Evolutionary conservation across 768 basidiomycete genomes (phyloP).

Genomic region (Gymnopilus junonius): DNA sequence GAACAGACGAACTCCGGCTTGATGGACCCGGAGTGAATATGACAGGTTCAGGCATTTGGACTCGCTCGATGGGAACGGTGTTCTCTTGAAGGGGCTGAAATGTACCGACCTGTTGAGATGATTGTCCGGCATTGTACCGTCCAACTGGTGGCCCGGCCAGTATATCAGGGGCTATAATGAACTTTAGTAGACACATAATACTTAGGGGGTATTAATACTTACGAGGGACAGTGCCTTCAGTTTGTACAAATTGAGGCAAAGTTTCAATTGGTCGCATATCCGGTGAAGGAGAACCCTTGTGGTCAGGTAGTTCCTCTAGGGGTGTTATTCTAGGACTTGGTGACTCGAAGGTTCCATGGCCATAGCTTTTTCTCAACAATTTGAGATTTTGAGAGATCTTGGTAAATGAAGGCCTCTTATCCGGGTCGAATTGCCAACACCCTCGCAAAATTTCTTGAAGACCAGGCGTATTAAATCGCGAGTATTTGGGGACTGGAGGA

Average conservation of each 20-base stretch:
- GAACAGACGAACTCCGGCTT: constrained; percentile 26
- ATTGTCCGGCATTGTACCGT: constrained; percentile 4
- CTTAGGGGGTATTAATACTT: background rate
- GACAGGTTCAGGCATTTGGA: constrained; percentile 43
- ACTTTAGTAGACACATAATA: background rate
- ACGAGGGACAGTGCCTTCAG: constrained; percentile 19
- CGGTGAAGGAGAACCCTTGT: constrained; percentile 31
- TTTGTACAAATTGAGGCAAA: constrained; percentile 24
- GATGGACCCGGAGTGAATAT: constrained; percentile 38
- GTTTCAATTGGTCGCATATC: constrained; percentile 32
- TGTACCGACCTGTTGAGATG: background rate
- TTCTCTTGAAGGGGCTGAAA: constrained; percentile 34
- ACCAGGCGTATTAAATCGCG: constrained; percentile 38
- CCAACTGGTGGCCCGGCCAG: constrained; percentile 6
- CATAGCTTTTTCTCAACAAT: constrained; percentile 45
- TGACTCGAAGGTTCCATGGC: constrained; percentile 32
- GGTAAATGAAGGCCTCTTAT: constrained; percentile 55
- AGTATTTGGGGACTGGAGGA: constrained; percentile 51
- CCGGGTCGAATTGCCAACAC: constrained; percentile 64
- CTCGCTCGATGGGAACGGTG: constrained; percentile 32
- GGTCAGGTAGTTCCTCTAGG: constrained; percentile 23
- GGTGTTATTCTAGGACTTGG: constrained; percentile 21
- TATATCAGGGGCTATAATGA: constrained; percentile 15
- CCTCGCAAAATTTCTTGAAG: constrained; percentile 50
- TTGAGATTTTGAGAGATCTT: constrained; percentile 53